Conservation (phyloP, 2,329 filamentous ascomycete genomes). For the Fusarium ambrosium region DNA sequence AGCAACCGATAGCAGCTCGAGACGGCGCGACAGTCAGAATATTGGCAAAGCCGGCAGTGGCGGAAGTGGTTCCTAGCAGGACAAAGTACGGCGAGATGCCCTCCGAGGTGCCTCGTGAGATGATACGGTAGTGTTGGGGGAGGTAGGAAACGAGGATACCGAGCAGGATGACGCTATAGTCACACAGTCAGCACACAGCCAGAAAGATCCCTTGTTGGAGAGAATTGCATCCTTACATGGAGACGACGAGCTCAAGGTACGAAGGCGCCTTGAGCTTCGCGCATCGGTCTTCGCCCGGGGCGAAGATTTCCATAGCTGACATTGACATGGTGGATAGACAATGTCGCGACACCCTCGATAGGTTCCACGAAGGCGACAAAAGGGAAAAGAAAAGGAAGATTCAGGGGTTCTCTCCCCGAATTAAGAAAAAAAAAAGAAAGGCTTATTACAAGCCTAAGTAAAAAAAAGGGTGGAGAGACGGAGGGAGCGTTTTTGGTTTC, state of each 20-base stretch:
- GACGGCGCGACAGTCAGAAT: slow-evolving; percentile 91
- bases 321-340: slow-evolving; percentile 11
- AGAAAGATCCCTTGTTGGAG: neutral
- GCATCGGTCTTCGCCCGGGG: slow-evolving; percentile 53
- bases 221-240: slow-evolving; percentile 59
- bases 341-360: neutral
- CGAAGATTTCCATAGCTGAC: slow-evolving; percentile 47
- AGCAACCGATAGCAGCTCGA: slow-evolving; percentile 86
- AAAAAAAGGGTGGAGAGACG: slow-evolving; percentile 26
- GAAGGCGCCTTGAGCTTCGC: slow-evolving; percentile 66
- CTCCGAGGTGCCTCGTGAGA: slow-evolving; percentile 85
- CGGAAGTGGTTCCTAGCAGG: slow-evolving; percentile 91
- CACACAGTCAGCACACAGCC: slow-evolving; percentile 9
- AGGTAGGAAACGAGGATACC: slow-evolving; percentile 94
- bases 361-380: neutral
- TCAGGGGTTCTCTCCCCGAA: slow-evolving; percentile 22
- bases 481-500: neutral
- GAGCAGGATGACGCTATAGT: slow-evolving; percentile 77
- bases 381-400: slow-evolving; percentile 17
- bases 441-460: neutral
- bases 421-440: neutral
- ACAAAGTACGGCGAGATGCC: slow-evolving; percentile 97
- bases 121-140: slow-evolving; percentile 94
- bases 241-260: slow-evolving; percentile 68
- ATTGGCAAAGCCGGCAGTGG: slow-evolving; percentile 90